Conservation (phyloP, 1,284 basidiomycete genomes). For the Malassezia brasiliensis region DNA sequence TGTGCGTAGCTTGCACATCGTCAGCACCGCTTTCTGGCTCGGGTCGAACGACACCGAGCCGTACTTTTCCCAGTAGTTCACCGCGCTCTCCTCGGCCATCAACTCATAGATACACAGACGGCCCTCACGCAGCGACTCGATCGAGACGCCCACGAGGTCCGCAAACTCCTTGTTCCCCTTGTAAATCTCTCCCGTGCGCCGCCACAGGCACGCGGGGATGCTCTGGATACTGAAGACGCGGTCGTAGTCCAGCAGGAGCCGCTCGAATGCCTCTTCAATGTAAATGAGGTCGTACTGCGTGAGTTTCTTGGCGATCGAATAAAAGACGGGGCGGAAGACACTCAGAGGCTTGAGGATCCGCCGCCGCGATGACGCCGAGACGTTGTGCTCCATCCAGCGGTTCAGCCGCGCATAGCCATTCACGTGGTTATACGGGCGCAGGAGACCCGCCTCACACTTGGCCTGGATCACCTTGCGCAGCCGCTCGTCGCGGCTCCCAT, state of each 20-base stretch:
- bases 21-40: conserved; percentile 73
- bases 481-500: conserved; percentile 79
- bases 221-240: conserved; percentile 68
- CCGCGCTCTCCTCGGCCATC: conserved; percentile 64
- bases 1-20: conserved; percentile 66
- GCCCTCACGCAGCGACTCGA: conserved; percentile 72
- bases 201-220: conserved; percentile 91
- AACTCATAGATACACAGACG: conserved; percentile 92
- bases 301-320: conserved; percentile 63
- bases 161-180: conserved; percentile 94
- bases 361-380: conserved; percentile 58
- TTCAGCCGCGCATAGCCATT: conserved; percentile 44
- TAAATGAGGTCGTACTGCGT: conserved; percentile 94
- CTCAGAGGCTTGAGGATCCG: conserved; percentile 79
- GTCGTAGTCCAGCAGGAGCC: conserved; percentile 87
- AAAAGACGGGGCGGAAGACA: conserved; percentile 83
- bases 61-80: conserved; percentile 79
- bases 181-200: conserved; percentile 93
- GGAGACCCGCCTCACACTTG: conserved; percentile 88
- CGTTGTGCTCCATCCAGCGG: conserved; percentile 79
- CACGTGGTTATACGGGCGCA: conserved; percentile 93
- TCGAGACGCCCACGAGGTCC: conserved; percentile 72
- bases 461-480: conserved; percentile 84
- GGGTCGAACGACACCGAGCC: conserved; percentile 61
- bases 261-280: conserved; percentile 74